Base-by-base conservation (phyloP, 2,329 filamentous ascomycete species). In the Sordariomycetes sp. region DNA sequence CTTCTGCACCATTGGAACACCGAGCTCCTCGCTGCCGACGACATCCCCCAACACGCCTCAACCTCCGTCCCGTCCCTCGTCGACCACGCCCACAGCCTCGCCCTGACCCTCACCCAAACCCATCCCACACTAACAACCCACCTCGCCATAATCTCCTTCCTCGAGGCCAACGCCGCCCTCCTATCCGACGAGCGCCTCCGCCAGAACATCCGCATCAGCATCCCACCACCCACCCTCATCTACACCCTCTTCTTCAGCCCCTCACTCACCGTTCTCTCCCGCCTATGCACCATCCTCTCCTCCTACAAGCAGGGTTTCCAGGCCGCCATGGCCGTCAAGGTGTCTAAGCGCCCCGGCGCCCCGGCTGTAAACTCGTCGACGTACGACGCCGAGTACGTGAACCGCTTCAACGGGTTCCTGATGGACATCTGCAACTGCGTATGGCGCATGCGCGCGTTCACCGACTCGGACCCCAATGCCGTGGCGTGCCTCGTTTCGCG, bases 341-440 rank as follows among this genome's bases (percentile, higher is more conserved):
- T 35, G 11, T 66, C 64, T 59, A 62, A 53, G 64, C 65, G 62
- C 61, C 53, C 70, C 24, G 61, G 62, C 54, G 64, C 62, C 28
- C 59, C 65, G 20, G 65, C 62, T 10, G 65, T 73, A 51, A 67
- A 72, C 60, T 66, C 69, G 6, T 68, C 69, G 20, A 69, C 73
- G 12, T 87, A 86, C 61, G 76, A 83, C 32, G 76, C 80, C 50
- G 72, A 76, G 35, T 81, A 87, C 59, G 81, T 90, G 48, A 81
- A 83, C 62, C 73, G 79, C 25, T 92, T 94, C 73, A 96, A 96
- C 68, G 87, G 87, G 24, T 91, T 88, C 68, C 79, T 95, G 35
- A 92, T 94, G 83, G 90, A 96, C 67, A 80, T 91, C 35, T 92
- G 89, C 74, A 95, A 95, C 67, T 83, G 88, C 55, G 70, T 94